These are phyloP conservation scores for Ochetophila trinervis DNA, from an alignment of 306 rosid genomes.

Conservation along the genomic window DNA sequence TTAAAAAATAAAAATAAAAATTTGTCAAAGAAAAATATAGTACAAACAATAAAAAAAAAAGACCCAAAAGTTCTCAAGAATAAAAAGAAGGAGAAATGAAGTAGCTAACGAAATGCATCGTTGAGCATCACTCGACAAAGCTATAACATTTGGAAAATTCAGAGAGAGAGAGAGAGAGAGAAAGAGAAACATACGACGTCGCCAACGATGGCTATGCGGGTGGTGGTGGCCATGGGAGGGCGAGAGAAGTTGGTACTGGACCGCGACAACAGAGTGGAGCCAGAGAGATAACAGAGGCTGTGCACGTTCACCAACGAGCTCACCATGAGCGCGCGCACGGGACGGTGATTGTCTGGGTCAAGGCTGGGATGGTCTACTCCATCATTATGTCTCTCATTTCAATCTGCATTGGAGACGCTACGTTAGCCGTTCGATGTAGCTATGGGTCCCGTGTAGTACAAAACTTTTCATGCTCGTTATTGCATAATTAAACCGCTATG, in stretches of 20 bases:
- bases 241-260: constrained; percentile 10
- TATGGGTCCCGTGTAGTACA: neutral
- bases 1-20: neutral
- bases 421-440: neutral
- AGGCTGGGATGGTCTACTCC: neutral
- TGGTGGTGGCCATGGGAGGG: constrained; percentile 61
- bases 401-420: neutral
- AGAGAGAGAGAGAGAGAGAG: neutral
- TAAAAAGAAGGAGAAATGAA: neutral
- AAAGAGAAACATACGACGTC: constrained; percentile 60
- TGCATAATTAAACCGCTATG: too few relatives aligned
- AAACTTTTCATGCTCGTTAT: too few relatives aligned
- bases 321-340: constrained; percentile 30
- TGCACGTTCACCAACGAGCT: constrained; percentile 54
- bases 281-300: constrained; percentile 17
- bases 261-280: constrained; percentile 16
- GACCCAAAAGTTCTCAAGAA: too few relatives aligned
- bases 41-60: neutral
- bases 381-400: neutral
- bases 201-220: constrained; percentile 77
- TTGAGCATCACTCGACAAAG: too few relatives aligned
- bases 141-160: neutral
- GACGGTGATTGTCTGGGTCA: neutral
- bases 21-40: neutral
- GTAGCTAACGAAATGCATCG: too few relatives aligned